Percentiles rank a stretch among this genome's conserved stretches.
These are phyloP conservation scores for Phytophthora palmivora DNA, from an alignment of 352 stramenopile species.

Conservation along the genomic window DNA sequence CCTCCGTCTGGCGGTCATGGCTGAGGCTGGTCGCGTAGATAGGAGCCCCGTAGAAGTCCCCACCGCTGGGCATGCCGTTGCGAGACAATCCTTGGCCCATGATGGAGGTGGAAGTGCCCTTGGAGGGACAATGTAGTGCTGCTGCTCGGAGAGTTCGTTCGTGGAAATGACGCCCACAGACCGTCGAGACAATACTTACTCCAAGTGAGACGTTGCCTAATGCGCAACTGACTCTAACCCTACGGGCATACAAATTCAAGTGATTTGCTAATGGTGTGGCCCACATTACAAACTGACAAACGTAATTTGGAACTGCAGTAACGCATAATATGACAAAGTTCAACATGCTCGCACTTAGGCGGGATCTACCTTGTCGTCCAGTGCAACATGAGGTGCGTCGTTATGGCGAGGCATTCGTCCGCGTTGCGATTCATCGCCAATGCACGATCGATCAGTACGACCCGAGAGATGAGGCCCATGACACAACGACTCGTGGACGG, in stretches of 20 bases:
- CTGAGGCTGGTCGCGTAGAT: slow-evolving; percentile 88
- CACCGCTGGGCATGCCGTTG: slow-evolving; percentile 63
- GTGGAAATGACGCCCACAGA: slow-evolving; percentile 31
- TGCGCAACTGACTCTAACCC: slow-evolving; percentile 37
- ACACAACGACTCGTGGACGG: slow-evolving; percentile 67
- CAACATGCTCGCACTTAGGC: slow-evolving; percentile 38
- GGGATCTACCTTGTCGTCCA: slow-evolving; percentile 13
- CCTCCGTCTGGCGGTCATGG: slow-evolving; percentile 87
- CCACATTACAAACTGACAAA: slow-evolving; percentile 10
- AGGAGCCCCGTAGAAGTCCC: slow-evolving; percentile 83
- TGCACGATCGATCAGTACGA: background rate
- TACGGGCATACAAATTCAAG: slow-evolving; percentile 13
- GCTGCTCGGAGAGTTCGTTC: slow-evolving; percentile 19
- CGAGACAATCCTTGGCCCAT: slow-evolving; percentile 76
- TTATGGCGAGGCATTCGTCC: background rate
- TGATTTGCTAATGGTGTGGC: slow-evolving; percentile 6
- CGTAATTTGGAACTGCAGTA: slow-evolving; percentile 2
- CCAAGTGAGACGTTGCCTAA: slow-evolving; percentile 40
- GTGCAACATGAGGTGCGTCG: slow-evolving; percentile 27
- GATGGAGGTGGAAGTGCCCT: slow-evolving; percentile 2
- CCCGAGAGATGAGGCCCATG: slow-evolving; percentile 37
- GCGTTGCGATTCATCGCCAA: background rate
- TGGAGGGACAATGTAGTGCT: background rate
- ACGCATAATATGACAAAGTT: slow-evolving; percentile 13
- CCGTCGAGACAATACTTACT: slow-evolving; percentile 24